Evolutionary conservation across 257 asterid species (phyloP).

Genomic region (Salvia rosmarinus): DNA sequence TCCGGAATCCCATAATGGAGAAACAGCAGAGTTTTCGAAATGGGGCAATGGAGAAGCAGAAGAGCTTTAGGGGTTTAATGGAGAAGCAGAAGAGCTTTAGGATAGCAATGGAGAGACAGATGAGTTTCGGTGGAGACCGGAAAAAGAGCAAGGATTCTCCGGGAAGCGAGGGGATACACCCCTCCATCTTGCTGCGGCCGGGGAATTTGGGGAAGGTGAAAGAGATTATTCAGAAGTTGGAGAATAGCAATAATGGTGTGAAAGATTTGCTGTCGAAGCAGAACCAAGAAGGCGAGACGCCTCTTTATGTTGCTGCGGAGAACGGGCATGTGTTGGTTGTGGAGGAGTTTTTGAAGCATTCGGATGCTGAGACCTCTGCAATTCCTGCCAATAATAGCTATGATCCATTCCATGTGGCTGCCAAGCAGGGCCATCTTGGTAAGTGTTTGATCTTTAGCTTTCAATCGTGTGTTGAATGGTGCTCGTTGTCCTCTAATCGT

Average conservation of each 20-base stretch:
- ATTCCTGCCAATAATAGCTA: conserved; percentile 77
- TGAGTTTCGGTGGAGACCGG: conserved; percentile 82
- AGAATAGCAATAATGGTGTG: conserved; percentile 40
- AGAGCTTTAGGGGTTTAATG: conserved; percentile 84
- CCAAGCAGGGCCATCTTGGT: conserved; percentile 93
- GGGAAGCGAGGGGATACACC: conserved; percentile 84
- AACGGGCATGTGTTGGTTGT: conserved; percentile 73
- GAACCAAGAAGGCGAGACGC: conserved; percentile 96
- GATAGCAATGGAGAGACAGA: conserved; percentile 90
- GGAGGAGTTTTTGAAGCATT: conserved; percentile 72
- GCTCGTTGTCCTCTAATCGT: not conserved
- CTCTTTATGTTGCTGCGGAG: conserved; percentile 88
- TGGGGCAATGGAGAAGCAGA: conserved; percentile 77
- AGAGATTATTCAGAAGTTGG: conserved; percentile 71
- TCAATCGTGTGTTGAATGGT: not conserved
- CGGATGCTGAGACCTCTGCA: conserved; percentile 76
- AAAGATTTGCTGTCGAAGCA: conserved; percentile 69
- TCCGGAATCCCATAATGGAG: conserved; percentile 54
- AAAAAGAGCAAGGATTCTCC: conserved; percentile 85
- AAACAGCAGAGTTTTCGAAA: conserved; percentile 71
- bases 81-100: conserved; percentile 96
- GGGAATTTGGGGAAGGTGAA: conserved; percentile 80
- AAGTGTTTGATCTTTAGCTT: conserved; percentile 25
- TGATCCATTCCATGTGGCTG: conserved; percentile 93
- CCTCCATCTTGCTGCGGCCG: conserved; percentile 86